These are phyloP conservation scores for Triticum monococcum DNA, from an alignment of 176 grass and related monocot genomes.

Conservation along the genomic window DNA sequence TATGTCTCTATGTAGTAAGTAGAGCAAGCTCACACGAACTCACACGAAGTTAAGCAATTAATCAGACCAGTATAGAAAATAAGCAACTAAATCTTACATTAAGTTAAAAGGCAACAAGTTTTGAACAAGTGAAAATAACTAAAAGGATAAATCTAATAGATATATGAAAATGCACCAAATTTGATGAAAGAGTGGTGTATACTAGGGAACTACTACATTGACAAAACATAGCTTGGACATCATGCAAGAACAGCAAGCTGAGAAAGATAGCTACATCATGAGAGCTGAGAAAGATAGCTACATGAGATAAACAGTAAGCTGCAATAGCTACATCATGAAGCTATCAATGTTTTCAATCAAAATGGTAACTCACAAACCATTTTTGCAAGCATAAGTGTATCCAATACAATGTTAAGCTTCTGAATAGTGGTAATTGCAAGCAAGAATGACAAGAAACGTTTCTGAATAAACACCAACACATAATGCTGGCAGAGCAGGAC, in stretches of 20 bases:
- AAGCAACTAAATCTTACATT: neutral
- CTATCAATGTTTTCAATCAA: neutral
- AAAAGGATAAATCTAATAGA: neutral
- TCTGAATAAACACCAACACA: neutral
- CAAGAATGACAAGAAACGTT: neutral
- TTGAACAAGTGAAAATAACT: neutral
- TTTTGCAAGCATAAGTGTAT: neutral
- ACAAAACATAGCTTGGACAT: neutral
- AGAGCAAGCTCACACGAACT: neutral
- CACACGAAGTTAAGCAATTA: neutral
- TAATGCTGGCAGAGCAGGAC: neutral
- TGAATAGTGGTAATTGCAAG: neutral
- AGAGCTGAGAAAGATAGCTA: neutral
- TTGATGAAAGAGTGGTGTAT: neutral
- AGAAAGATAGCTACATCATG: neutral
- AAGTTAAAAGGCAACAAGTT: neutral
- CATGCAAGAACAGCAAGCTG: neutral
- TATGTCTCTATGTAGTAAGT: neutral
- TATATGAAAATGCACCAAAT: neutral
- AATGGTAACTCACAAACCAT: neutral
- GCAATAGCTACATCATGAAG: neutral
- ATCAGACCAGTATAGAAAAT: neutral
- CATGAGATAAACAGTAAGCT: neutral
- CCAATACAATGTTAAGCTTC: neutral
- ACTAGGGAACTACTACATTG: neutral